phyloP scores from a whole-genome alignment of 1,139 yeast genomes.

The Yamadazyma membranifaciens region DNA sequence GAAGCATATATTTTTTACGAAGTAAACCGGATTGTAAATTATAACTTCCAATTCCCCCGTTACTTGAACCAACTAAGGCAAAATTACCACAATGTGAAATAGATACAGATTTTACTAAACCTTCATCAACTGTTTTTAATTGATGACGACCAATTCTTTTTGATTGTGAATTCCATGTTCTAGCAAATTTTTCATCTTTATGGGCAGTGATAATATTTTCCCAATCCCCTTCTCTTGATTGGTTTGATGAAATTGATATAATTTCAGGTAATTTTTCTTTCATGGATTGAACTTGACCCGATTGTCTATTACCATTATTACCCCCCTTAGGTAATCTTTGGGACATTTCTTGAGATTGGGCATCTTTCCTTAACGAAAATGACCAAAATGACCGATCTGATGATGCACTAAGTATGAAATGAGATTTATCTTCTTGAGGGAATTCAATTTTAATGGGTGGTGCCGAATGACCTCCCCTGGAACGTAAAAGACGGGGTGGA shows the following conservation, averaged over 20 bases:
- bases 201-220: conserved; percentile 93
- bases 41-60: conserved; percentile 85
- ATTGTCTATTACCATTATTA: conserved; percentile 54
- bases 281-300: conserved; percentile 52
- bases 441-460: conserved; percentile 81
- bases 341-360: conserved; percentile 92
- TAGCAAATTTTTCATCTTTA: conserved; percentile 76
- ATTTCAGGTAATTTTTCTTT: conserved; percentile 78
- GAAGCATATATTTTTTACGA: conserved; percentile 66
- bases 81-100: conserved; percentile 95
- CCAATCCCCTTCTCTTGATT: conserved; percentile 88
- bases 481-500: conserved; percentile 89
- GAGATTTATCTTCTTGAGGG: conserved; percentile 77
- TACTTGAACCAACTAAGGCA: conserved; percentile 86
- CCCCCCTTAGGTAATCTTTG: conserved; percentile 60
- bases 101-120: conserved; percentile 76
- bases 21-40: conserved; percentile 87
- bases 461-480: conserved; percentile 95
- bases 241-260: conserved; percentile 67
- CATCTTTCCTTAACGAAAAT: conserved; percentile 90
- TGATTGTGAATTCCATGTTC: conserved; percentile 87
- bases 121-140: conserved; percentile 72
- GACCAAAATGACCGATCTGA: conserved; percentile 87
- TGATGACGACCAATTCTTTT: conserved; percentile 79
- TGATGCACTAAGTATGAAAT: conserved; percentile 83